Evolutionary conservation across 2,329 filamentous ascomycete genomes (phyloP).

Genomic region (Apiospora malaysiana): DNA sequence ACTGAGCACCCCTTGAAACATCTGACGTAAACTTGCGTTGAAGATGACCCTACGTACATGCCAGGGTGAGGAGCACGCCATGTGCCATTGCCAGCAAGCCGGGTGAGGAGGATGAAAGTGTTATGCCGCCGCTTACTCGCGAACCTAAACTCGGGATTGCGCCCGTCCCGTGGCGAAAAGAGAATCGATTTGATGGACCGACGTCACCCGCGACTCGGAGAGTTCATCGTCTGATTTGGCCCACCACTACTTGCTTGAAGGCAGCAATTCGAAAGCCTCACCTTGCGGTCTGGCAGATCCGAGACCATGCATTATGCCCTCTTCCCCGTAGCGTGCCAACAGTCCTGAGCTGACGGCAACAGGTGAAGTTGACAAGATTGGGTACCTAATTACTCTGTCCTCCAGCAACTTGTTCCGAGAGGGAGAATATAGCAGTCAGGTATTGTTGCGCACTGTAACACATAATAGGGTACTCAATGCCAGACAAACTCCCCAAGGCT

Average conservation of each 20-base stretch:
- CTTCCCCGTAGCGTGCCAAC: neutral
- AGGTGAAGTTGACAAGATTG: neutral
- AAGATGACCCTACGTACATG: neutral
- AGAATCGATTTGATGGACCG: neutral
- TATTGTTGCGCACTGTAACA: neutral
- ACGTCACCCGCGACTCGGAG: neutral
- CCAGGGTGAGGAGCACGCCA: neutral
- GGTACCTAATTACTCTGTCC: neutral
- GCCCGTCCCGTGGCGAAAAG: neutral
- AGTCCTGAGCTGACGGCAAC: neutral
- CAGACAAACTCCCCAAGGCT: neutral
- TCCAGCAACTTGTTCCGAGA: neutral
- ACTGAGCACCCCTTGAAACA: constrained; percentile 5
- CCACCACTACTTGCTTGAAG: neutral
- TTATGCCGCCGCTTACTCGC: constrained; percentile 5
- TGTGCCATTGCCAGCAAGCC: neutral
- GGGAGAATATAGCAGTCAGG: neutral
- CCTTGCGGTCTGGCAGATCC: neutral
- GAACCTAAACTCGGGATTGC: neutral
- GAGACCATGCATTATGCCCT: neutral
- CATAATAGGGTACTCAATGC: neutral
- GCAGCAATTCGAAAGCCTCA: neutral
- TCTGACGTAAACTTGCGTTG: constrained; percentile 9
- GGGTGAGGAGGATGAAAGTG: neutral
- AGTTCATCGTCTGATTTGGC: neutral